Evolutionary conservation across 2,329 filamentous ascomycete genomes (phyloP), one percentile per base, ranked within the genome.

Genomic region (Cercospora sojina): DNA sequence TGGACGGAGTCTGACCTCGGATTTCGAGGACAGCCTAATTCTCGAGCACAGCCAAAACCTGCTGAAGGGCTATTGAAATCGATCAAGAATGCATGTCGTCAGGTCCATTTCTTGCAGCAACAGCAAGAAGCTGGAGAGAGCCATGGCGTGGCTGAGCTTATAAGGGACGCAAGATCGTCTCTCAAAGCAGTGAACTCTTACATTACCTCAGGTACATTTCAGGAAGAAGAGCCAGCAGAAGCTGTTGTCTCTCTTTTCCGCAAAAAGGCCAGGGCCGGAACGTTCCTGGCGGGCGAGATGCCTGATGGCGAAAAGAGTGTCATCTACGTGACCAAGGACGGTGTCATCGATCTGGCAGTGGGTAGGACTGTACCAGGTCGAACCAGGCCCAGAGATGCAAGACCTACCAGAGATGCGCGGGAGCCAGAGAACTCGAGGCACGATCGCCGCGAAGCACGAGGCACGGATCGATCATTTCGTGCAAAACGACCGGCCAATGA

Each of bases 51-150:
- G 49, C 60, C 60, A 4, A 43, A 57, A 35, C 62, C 62, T n/a
- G 55, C 25, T 10, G 56, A 35, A 27, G 55, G 62, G 13, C 62
- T 70, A 10, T 59, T 67, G 10, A 64, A 55, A 27, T 60, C 61
- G 7, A 66, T 71, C 65, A 70, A 68, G 51, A 62, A 66, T 57
- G 70, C 70, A 16, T 70, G 66, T 43, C 67, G 64, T 32, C 65
- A 66, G 16, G 59, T 70, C 16, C 58, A 66, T 53, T 65, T 62
- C 27, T 65, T 71, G 25, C 70, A 69, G 57, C 61, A 70, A 32
- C 64, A 64, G 27, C 63, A 71, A 56, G 65, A 59, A 23, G 38
- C 64, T 23, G 68, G 68, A 53, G 66, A 69, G 31, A 67, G 58
- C 18, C 65, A 68, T 20, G 57, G 66, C 32, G n/a, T 63, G 16